phyloP scores from a whole-genome alignment of 306 rosid genomes.

The Datisca glomerata region DNA sequence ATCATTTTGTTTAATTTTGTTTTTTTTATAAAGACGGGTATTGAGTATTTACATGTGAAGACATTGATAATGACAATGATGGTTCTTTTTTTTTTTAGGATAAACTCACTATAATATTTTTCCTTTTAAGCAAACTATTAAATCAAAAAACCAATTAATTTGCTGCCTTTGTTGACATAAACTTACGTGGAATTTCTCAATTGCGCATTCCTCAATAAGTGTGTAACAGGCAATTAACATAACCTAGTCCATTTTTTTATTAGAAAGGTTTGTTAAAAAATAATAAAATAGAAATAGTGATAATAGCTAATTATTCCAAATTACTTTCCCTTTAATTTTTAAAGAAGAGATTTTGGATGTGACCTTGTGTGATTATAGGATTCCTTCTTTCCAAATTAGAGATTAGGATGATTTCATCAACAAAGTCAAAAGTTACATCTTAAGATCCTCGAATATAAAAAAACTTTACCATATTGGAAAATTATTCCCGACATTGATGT shows the following conservation, averaged over 20 bases:
- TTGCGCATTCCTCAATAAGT: too few relatives aligned
- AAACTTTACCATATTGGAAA: too few relatives aligned
- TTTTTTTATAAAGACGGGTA: conserved; percentile 19
- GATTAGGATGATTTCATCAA: too few relatives aligned
- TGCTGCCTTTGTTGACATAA: too few relatives aligned
- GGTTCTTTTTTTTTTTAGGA: conserved; percentile 3
- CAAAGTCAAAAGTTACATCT: too few relatives aligned
- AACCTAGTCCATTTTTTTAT: neutral
- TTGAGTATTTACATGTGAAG: conserved; percentile 32
- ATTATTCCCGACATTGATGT: too few relatives aligned
- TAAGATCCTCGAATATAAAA: too few relatives aligned
- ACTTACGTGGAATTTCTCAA: too few relatives aligned
- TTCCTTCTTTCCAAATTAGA: too few relatives aligned
- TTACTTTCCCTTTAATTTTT: conserved; percentile 8
- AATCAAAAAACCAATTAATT: neutral
- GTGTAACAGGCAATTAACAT: neutral
- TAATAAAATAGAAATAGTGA: neutral
- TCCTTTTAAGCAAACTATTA: neutral
- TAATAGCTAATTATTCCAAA: conserved; percentile 27
- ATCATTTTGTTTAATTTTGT: neutral
- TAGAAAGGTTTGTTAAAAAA: neutral
- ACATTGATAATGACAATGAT: conserved; percentile 31
- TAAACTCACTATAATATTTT: neutral
- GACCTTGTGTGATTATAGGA: too few relatives aligned
- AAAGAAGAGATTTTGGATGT: neutral